Conservation (phyloP, 176 grass and related monocot species). For the Musa beccarii region DNA sequence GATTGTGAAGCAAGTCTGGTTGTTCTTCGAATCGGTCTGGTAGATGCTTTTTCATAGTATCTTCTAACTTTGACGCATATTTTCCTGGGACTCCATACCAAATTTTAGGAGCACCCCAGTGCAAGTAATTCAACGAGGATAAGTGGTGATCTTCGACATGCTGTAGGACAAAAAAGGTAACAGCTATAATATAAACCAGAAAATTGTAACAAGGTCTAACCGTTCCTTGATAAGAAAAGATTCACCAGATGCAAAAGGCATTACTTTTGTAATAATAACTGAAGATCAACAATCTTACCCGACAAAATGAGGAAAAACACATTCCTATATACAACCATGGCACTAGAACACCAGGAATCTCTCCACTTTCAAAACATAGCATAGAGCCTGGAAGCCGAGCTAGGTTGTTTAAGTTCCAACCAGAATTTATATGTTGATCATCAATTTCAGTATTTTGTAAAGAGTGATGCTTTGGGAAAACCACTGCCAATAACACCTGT, state of each 20-base stretch:
- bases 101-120: conserved; percentile 82
- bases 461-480: conserved; percentile 52
- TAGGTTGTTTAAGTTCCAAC: conserved; percentile 94
- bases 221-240: not conserved
- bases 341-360: conserved; percentile 89
- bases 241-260: not conserved
- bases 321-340: conserved; percentile 94
- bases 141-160: conserved; percentile 95
- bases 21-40: conserved; percentile 82
- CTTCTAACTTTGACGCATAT: conserved; percentile 64
- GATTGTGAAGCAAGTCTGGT: conserved; percentile 92
- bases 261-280: not conserved
- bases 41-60: conserved; percentile 79
- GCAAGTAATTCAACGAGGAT: conserved; percentile 91
- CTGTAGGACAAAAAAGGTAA: conserved; percentile 22
- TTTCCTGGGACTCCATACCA: conserved; percentile 93
- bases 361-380: conserved; percentile 66
- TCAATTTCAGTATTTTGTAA: conserved; percentile 32
- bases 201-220: not conserved
- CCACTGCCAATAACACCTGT: conserved; percentile 69
- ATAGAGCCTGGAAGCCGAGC: conserved; percentile 80
- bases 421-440: conserved; percentile 53
- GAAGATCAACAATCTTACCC: conserved; percentile 51
- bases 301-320: conserved; percentile 98
- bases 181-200: not conserved